phyloP scores from a whole-genome alignment of 352 stramenopile genomes.

The Phytophthora pluvialis region DNA sequence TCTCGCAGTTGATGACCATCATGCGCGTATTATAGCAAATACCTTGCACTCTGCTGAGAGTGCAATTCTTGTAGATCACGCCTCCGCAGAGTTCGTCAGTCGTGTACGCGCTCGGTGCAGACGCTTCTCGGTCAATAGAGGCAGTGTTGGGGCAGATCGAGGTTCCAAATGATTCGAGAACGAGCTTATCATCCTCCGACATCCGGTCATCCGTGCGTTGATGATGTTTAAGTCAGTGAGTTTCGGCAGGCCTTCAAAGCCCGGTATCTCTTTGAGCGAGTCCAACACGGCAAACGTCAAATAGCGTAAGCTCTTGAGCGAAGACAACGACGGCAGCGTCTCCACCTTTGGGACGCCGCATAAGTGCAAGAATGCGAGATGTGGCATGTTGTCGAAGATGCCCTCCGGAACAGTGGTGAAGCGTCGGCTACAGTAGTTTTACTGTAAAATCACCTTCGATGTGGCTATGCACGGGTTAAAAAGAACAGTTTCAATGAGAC shows the following conservation, averaged over 20 bases:
- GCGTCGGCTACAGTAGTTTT: too few relatives aligned
- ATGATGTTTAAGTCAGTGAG: conserved; percentile 31
- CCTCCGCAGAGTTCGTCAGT: conserved; percentile 41
- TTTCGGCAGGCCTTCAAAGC: conserved; percentile 27
- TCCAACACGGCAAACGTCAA: conserved; percentile 33
- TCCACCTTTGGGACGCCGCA: conserved; percentile 33
- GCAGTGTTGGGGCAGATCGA: conserved; percentile 16
- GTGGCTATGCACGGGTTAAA: conserved; percentile 14
- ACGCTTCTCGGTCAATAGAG: conserved; percentile 11
- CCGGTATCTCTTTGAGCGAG: conserved; percentile 28
- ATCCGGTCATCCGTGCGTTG: conserved; percentile 29
- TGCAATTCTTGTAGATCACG: conserved; percentile 40
- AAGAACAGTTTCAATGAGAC: background rate
- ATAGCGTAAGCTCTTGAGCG: conserved; percentile 39
- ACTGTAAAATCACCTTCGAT: conserved; percentile 47
- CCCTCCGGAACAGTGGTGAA: conserved; percentile 23
- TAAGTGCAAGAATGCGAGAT: conserved; percentile 46
- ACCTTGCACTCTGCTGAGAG: conserved; percentile 23
- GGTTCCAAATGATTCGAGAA: conserved; percentile 1
- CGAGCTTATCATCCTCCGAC: conserved; percentile 4
- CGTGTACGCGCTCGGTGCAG: conserved; percentile 30
- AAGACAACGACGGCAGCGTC: conserved; percentile 38
- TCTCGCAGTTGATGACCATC: conserved; percentile 44
- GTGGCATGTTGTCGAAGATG: conserved; percentile 43
- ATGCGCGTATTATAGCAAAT: conserved; percentile 50